Conservation (phyloP, 345 rosid species). For the Turnera subulata region DNA sequence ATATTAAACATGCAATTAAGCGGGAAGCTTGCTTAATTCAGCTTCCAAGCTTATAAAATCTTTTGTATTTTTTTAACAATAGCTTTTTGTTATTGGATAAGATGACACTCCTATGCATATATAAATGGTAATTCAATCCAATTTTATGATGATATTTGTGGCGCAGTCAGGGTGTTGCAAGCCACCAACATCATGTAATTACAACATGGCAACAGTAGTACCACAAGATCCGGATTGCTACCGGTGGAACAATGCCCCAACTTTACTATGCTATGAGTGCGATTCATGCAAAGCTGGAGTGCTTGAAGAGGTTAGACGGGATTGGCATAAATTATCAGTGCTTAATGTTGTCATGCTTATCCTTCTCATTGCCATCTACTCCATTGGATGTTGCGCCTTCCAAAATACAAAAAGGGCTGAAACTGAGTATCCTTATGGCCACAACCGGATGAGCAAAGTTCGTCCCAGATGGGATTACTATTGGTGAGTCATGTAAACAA, state of each 20-base stretch:
- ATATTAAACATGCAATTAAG: too few species aligned
- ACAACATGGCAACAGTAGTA: conserved; percentile 45
- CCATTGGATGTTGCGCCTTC: conserved; percentile 82
- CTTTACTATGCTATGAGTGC: conserved; percentile 75
- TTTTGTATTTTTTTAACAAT: too few species aligned
- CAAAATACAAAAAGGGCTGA: conserved; percentile 61
- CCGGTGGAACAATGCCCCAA: conserved; percentile 62
- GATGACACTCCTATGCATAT: too few species aligned
- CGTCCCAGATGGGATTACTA: conserved; percentile 73
- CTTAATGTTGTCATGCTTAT: conserved; percentile 64
- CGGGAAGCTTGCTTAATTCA: too few species aligned
- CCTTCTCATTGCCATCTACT: conserved; percentile 60
- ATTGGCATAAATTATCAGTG: conserved; percentile 79
- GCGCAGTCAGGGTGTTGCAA: conserved; percentile 90
- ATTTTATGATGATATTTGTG: not conserved
- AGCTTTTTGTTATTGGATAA: too few species aligned
- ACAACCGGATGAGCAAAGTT: conserved; percentile 62
- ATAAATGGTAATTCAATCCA: too few species aligned
- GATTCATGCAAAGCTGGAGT: conserved; percentile 96
- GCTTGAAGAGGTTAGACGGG: conserved; percentile 69
- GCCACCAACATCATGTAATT: conserved; percentile 84
- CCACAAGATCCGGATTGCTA: conserved; percentile 80
- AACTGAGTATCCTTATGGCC: conserved; percentile 56
- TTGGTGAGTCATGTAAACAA: conserved; percentile 57
- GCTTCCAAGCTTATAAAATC: too few species aligned